A percentile compares a stretch with the other conserved stretches of the same genome.
phyloP scores from a whole-genome alignment of 768 basidiomycete species.

The Amanita pallidorosea region DNA sequence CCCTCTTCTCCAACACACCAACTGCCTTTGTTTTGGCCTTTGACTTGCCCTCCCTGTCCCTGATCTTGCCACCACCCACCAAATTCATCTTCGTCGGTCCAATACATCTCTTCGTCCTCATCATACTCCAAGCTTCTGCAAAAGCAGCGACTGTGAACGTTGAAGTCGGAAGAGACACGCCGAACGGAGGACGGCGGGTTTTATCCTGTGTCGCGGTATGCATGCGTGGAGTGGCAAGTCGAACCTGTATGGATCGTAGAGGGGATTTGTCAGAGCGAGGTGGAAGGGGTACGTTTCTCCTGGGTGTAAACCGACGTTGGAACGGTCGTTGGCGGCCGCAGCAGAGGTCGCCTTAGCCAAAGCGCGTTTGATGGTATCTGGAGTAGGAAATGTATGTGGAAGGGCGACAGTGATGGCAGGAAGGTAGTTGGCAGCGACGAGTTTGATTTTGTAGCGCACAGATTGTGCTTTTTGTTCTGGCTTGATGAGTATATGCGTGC shows the following conservation, averaged over 20 bases:
- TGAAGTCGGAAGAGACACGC: constrained; percentile 66
- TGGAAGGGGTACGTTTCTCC: constrained; percentile 84
- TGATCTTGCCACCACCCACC: constrained; percentile 27
- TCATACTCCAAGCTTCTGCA: constrained; percentile 97
- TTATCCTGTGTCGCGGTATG: constrained; percentile 35
- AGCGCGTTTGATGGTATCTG: constrained; percentile 31
- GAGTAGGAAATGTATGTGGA: constrained; percentile 36
- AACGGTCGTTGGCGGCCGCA: constrained; percentile 28
- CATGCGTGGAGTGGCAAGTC: constrained; percentile 70
- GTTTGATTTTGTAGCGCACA: constrained; percentile 93
- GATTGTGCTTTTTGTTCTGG: constrained; percentile 96
- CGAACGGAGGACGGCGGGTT: constrained; percentile 62
- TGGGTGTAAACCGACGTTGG: constrained; percentile 43
- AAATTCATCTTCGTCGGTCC: constrained; percentile 41
- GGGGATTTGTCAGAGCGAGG: constrained; percentile 84
- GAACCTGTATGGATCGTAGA: constrained; percentile 91
- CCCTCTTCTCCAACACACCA: constrained; percentile 80
- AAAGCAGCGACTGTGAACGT: constrained; percentile 81
- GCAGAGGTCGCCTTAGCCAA: constrained; percentile 29
- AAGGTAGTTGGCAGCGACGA: constrained; percentile 90
- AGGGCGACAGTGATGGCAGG: constrained; percentile 72
- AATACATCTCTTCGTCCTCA: constrained; percentile 89
- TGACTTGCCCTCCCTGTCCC: constrained; percentile 36
- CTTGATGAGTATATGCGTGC: constrained; percentile 95
- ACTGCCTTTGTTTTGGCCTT: constrained; percentile 40